Percentiles rank a stretch among this genome's conserved stretches.
These are phyloP conservation scores for Calocybe indica DNA, from an alignment of 768 basidiomycete species.

Conservation along the genomic window DNA sequence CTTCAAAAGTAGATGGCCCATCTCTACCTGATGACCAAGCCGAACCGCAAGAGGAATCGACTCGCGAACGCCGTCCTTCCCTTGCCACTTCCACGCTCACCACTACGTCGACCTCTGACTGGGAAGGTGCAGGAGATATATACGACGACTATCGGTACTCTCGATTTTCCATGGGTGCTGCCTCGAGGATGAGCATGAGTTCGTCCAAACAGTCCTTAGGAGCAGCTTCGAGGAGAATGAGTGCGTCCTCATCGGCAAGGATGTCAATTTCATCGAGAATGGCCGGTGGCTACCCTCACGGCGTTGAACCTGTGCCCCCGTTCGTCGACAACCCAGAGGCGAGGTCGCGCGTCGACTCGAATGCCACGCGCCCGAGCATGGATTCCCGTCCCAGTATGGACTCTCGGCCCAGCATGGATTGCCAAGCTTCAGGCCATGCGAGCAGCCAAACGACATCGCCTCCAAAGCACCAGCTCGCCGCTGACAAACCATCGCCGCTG, in stretches of 20 bases:
- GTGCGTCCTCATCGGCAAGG: slow-evolving; percentile 1
- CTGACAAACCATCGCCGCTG: too few relatives aligned
- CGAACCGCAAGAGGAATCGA: background rate
- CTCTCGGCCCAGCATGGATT: slow-evolving; percentile 4
- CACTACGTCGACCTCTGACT: slow-evolving; percentile 33
- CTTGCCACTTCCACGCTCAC: slow-evolving; percentile 20
- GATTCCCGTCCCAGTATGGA: background rate
- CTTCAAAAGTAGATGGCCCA: slow-evolving; percentile 9
- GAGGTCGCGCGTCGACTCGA: slow-evolving; percentile 4
- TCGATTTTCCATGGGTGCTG: slow-evolving; percentile 43
- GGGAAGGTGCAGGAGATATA: slow-evolving; percentile 69
- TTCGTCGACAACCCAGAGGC: slow-evolving; percentile 9
- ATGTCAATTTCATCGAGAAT: slow-evolving; percentile 1
- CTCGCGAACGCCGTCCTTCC: slow-evolving; percentile 19
- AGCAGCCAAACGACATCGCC: too few relatives aligned
- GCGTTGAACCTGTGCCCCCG: slow-evolving; percentile 2
- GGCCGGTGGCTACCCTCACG: background rate
- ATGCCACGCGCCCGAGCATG: too few relatives aligned
- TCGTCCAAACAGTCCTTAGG: background rate
- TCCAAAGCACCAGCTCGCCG: background rate
- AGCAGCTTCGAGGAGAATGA: slow-evolving; percentile 1
- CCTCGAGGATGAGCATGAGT: slow-evolving; percentile 22
- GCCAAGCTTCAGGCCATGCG: too few relatives aligned
- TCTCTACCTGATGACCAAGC: background rate
- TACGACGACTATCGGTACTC: slow-evolving; percentile 81